Evolutionary conservation across 139 green algal species (phyloP).

Genomic region (Gonium pectorale): DNA sequence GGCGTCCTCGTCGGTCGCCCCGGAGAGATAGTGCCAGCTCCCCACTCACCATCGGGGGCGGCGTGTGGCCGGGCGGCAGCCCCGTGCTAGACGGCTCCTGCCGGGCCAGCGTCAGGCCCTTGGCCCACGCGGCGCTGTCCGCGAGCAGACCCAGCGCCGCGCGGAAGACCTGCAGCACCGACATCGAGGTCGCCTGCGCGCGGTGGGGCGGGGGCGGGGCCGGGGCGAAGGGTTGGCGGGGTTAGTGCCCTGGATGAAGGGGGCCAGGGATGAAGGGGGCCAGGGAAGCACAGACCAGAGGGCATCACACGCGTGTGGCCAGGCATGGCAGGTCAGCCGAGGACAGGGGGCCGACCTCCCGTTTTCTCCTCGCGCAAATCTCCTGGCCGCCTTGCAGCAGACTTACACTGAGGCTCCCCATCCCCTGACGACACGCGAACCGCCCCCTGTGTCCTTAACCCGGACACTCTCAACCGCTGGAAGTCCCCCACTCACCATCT

Average conservation of each 20-base stretch:
- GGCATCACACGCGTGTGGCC: neutral
- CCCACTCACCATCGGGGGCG: conserved; percentile 6
- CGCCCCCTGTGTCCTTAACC: neutral
- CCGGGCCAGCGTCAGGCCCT: conserved; percentile 61
- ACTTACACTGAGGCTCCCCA: neutral
- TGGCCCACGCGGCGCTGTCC: conserved; percentile 50
- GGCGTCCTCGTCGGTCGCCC: too few relatives aligned
- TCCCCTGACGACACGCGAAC: neutral
- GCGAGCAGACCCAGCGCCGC: conserved; percentile 63
- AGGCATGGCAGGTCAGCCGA: neutral
- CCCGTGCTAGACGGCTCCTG: neutral
- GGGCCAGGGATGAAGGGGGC: neutral
- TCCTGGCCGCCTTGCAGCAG: neutral
- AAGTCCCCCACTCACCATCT: conserved; percentile 63
- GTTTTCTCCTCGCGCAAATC: neutral
- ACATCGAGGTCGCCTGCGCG: conserved; percentile 63
- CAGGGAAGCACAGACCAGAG: neutral
- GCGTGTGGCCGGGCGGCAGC: neutral
- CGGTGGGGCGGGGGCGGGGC: neutral
- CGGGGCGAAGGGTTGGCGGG: neutral
- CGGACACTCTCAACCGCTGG: too few relatives aligned
- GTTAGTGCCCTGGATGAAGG: neutral
- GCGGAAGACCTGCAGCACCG: conserved; percentile 70
- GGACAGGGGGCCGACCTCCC: neutral
- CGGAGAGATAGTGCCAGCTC: too few relatives aligned